These are phyloP conservation scores for Albifimbria verrucaria DNA, from an alignment of 2,329 filamentous ascomycete species.

Conservation along the genomic window DNA sequence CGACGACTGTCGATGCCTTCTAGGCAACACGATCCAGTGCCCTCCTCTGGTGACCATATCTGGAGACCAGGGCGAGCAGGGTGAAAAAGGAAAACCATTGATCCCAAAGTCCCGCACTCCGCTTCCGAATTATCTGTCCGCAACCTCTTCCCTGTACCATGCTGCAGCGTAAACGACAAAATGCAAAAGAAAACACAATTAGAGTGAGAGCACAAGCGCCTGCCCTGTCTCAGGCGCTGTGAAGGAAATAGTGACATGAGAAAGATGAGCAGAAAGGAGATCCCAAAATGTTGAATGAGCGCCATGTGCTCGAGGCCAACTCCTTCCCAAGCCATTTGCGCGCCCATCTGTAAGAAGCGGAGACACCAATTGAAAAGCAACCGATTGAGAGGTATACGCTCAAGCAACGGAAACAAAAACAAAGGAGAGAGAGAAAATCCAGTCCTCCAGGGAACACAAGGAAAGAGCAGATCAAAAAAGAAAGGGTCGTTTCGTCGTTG, in stretches of 20 bases:
- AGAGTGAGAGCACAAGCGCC: constrained; percentile 23
- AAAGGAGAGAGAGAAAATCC: constrained; percentile 9
- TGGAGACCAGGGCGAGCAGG: constrained; percentile 1
- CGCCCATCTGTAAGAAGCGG: constrained; percentile 6
- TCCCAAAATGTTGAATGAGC: neutral
- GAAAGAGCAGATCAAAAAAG: constrained; percentile 30
- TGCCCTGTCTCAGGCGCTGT: constrained; percentile 34
- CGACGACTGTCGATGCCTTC: constrained; percentile 17
- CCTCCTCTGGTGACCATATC: constrained; percentile 18
- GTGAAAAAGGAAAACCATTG: constrained; percentile 22
- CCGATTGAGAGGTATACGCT: constrained; percentile 28
- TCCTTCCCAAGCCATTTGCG: constrained; percentile 23
- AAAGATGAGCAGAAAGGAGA: constrained; percentile 10
- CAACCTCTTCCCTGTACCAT: constrained; percentile 18
- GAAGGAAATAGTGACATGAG: constrained; percentile 22
- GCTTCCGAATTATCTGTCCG: constrained; percentile 22
- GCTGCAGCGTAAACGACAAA: constrained; percentile 11
- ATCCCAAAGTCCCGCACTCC: constrained; percentile 19
- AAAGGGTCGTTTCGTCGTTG: constrained; percentile 51
- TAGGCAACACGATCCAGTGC: constrained; percentile 25
- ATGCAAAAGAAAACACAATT: constrained; percentile 16
- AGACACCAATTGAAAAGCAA: constrained; percentile 16
- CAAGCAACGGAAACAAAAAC: constrained; percentile 14
- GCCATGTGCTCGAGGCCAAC: constrained; percentile 14
- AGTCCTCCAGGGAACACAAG: constrained; percentile 8